Conservation (phyloP, 257 asterid species). For the Solanum sejunctum region DNA sequence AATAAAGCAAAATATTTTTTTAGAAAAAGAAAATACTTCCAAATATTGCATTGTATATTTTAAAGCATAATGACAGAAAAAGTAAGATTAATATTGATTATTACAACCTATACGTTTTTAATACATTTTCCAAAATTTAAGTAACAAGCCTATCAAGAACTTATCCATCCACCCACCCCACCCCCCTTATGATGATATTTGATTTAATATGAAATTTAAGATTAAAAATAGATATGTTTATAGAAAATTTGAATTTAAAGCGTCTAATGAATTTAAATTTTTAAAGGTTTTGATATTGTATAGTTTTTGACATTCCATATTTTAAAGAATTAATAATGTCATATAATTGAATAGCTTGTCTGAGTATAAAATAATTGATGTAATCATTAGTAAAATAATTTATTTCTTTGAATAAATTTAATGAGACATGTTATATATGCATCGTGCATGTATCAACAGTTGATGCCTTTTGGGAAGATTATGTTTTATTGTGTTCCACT, state of each 20-base stretch:
- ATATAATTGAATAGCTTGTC: not conserved
- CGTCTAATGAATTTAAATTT: not conserved
- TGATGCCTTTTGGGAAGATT: not conserved
- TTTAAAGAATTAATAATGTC: not conserved
- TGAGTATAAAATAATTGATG: not conserved
- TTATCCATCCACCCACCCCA: too few relatives aligned
- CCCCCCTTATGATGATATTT: not conserved
- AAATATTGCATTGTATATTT: not conserved
- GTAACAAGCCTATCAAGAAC: too few relatives aligned
- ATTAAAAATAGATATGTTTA: not conserved
- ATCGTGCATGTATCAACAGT: not conserved
- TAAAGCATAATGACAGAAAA: not conserved
- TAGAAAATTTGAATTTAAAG: not conserved
- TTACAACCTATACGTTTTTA: not conserved
- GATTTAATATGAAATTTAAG: not conserved
- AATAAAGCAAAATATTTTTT: not conserved
- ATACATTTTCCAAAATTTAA: not conserved
- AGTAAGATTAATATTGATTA: not conserved
- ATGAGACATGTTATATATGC: not conserved
- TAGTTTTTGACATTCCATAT: too few relatives aligned
- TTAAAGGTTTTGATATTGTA: too few relatives aligned
- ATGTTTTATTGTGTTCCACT: not conserved
- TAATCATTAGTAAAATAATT: not conserved
- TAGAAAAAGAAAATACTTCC: too few relatives aligned
- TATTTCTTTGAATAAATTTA: not conserved